Evolutionary conservation across 169 alveolate species (phyloP), one percentile per base, ranked within the genome.

Genomic region (Cyclospora cayetanensis): DNA sequence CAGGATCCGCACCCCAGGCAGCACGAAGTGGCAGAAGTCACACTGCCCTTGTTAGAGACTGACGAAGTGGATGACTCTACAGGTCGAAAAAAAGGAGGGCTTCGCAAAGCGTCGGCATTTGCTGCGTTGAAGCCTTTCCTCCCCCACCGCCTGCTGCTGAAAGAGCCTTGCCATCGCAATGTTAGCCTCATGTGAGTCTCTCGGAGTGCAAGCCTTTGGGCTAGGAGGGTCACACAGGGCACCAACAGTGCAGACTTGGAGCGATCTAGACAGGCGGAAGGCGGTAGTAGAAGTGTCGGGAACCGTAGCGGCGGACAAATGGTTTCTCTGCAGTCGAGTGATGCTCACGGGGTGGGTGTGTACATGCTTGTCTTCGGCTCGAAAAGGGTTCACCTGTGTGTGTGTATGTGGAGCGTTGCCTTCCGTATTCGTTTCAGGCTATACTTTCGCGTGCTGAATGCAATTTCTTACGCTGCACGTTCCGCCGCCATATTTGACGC

Each of bases 401-500:
- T 15, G 29, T 70, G 43, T 31, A 18, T 74, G 52, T 41, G 41
- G 5, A 20, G 25, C 53, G 20, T 68, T 7, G 11, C 80, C 4
- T 35, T 22, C 80, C 42, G n/a, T n/a, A n/a, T n/a, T n/a, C 25
- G 37, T 7, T 31, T 18, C 88, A 88, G 93, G 93, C 29, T 88
- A 5, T 60, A 37, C 29, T 88, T 88, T 70, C 93, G 93, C 22
- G n/a, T 88, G 7, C 22, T 65, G 72, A 52, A 53, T 35, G 70
- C 79, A 12, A 27, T 68, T 7, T n/a, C 85, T 3, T 79, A 91
- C 39, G 91, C 87, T 15, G 85, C 91, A 37, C 86, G 91, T 20
- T 11, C 94, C 11, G 91, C 91, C 9, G 42, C 90, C 2, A 90
- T 90, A 42, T 90, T 90, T 53, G 91, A 77, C 29, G 31, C 79